Evolutionary conservation across 805 yeast genomes (phyloP).

Genomic region (Cyberlindnera subsufficiens): DNA sequence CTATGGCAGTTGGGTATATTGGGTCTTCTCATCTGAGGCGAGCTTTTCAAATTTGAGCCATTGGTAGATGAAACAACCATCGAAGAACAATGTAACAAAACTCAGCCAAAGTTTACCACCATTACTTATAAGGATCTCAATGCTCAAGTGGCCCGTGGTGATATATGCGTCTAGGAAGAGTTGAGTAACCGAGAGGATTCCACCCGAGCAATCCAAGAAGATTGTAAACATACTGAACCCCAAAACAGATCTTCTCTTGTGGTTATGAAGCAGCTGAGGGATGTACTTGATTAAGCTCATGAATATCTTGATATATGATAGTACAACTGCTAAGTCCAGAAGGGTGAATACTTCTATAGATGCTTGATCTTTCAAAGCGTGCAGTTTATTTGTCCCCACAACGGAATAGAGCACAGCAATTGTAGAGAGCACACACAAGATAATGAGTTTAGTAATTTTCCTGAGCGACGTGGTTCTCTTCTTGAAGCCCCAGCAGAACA

Average conservation of each 20-base stretch:
- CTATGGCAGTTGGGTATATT: not conserved
- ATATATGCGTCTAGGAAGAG: constrained; percentile 22
- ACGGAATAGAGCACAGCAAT: constrained; percentile 6
- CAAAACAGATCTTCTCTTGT: constrained; percentile 67
- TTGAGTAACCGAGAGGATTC: constrained; percentile 21
- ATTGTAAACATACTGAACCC: constrained; percentile 73
- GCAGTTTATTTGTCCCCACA: constrained; percentile 6
- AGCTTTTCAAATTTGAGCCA: constrained; percentile 23
- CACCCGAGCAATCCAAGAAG: constrained; percentile 31
- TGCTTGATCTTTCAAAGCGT: not conserved
- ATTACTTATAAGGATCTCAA: constrained; percentile 25
- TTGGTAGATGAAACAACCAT: constrained; percentile 32
- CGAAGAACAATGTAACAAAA: constrained; percentile 32
- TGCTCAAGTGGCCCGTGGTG: constrained; percentile 20
- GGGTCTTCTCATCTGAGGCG: not conserved
- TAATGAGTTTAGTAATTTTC: constrained; percentile 17
- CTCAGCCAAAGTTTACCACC: constrained; percentile 36
- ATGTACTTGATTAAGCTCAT: constrained; percentile 49
- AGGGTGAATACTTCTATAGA: constrained; percentile 13
- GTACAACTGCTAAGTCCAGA: constrained; percentile 27
- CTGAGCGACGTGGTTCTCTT: constrained; percentile 13
- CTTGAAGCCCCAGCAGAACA: constrained; percentile 25
- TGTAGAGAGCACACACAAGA: constrained; percentile 3
- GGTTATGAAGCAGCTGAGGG: constrained; percentile 85
- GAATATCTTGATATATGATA: constrained; percentile 39